A percentile compares a stretch with the other conserved stretches of the same genome.
These are phyloP conservation scores for Alternaria dauci DNA, from an alignment of 2,329 filamentous ascomycete genomes.

Conservation along the genomic window DNA sequence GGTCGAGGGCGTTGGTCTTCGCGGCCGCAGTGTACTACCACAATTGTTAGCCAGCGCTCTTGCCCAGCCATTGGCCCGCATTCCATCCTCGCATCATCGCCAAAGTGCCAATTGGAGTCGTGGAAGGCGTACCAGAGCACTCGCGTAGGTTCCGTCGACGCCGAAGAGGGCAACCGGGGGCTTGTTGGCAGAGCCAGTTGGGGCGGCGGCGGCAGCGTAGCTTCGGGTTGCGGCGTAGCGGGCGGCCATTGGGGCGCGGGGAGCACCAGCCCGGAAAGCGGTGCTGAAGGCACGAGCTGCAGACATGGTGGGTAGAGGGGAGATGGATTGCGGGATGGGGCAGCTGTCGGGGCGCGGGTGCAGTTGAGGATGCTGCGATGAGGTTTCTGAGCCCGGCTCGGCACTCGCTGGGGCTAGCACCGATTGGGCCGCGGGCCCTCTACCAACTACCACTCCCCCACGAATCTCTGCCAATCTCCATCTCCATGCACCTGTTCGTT, in stretches of 20 bases:
- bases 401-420: constrained; percentile 25
- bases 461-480: not conserved
- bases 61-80: constrained; percentile 25
- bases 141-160: constrained; percentile 97
- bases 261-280: constrained; percentile 63
- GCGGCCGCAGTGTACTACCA: constrained; percentile 90
- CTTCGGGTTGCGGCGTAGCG: constrained; percentile 71
- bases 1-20: constrained; percentile 86
- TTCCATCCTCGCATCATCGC: constrained; percentile 34
- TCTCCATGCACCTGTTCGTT: too few relatives aligned
- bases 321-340: constrained; percentile 48
- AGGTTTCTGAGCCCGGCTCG: constrained; percentile 37
- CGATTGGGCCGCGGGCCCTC: constrained; percentile 11
- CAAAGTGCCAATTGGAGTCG: constrained; percentile 26
- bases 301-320: constrained; percentile 60
- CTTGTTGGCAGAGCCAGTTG: constrained; percentile 72
- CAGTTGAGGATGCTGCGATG: constrained; percentile 33
- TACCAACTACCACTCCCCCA: not conserved
- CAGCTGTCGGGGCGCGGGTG: constrained; percentile 33
- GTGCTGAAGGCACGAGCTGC: constrained; percentile 65
- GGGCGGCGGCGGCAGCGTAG: constrained; percentile 72
- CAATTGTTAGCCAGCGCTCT: constrained; percentile 36
- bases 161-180: constrained; percentile 92
- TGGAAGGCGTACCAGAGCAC: constrained; percentile 82
- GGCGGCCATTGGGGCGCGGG: constrained; percentile 68